A percentile compares a stretch with the other conserved stretches of the same genome.
Conservation (phyloP, 495 filamentous ascomycete genomes). For the Cairneyella variabilis region DNA sequence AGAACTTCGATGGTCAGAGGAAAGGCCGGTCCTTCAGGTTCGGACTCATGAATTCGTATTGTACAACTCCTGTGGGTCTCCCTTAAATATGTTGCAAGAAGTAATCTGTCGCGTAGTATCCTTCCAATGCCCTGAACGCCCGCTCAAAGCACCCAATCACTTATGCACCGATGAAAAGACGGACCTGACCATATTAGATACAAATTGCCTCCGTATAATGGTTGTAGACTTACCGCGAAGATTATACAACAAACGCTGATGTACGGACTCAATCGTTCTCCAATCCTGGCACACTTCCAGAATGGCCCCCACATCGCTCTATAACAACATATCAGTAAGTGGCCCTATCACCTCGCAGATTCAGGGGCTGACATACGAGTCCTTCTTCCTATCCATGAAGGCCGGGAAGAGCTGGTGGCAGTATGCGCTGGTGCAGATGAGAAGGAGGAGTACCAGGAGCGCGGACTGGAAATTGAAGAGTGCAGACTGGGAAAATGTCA, state of each 20-base stretch:
- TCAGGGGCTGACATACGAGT: slow-evolving; percentile 55
- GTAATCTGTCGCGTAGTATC: too few species aligned
- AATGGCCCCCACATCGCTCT: slow-evolving; percentile 60
- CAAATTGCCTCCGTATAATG: too few species aligned
- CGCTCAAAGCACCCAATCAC: background rate
- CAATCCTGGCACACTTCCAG: slow-evolving; percentile 94
- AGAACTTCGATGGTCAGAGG: too few species aligned
- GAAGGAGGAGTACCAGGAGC: slow-evolving; percentile 85
- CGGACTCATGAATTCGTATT: too few species aligned
- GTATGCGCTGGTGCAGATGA: slow-evolving; percentile 94
- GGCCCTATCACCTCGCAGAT: background rate
- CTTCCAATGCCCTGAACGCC: slow-evolving; percentile 21
- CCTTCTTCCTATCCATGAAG: slow-evolving; percentile 89
- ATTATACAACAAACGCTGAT: slow-evolving; percentile 89
- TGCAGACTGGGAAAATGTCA: slow-evolving; percentile 62
- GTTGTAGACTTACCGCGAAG: slow-evolving; percentile 88
- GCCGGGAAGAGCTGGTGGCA: slow-evolving; percentile 85
- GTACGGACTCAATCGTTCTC: slow-evolving; percentile 91
- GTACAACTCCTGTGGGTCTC: too few species aligned
- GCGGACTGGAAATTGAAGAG: slow-evolving; percentile 98
- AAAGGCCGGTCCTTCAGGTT: too few species aligned
- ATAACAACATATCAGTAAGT: background rate
- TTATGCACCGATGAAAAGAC: slow-evolving; percentile 24
- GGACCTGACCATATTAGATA: slow-evolving; percentile 16
- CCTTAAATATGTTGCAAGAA: too few species aligned